Percentiles rank a stretch among this genome's conserved stretches.
Conservation (phyloP, 768 basidiomycete species). For the Mycena leptocephala region DNA sequence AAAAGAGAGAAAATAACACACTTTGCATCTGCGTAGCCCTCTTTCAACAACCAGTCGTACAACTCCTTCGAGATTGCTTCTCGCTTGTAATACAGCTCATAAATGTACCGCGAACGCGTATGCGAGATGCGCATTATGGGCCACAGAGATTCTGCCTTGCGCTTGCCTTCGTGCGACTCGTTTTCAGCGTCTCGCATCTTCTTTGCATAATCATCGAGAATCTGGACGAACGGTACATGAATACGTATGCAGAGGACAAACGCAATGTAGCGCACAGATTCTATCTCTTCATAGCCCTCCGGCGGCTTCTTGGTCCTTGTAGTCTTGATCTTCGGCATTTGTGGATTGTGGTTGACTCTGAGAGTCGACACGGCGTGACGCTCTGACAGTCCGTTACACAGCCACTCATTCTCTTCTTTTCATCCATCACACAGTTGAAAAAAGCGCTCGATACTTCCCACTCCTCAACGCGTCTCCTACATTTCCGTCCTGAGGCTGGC, state of each 20-base stretch:
- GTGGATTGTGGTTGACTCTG: conserved; percentile 38
- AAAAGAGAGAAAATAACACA: conserved; percentile 57
- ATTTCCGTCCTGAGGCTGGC: no score
- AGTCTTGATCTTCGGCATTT: conserved; percentile 95
- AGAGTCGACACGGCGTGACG: background rate
- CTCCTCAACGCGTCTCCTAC: no score
- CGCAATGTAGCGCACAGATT: conserved; percentile 65
- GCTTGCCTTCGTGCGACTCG: conserved; percentile 98
- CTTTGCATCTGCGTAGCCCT: conserved; percentile 98
- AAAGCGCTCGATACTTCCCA: no score
- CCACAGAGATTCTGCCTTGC: conserved; percentile 94
- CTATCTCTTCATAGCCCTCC: conserved; percentile 97
- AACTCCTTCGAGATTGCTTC: conserved; percentile 94
- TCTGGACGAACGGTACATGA: conserved; percentile 59
- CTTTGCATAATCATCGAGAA: conserved; percentile 98
- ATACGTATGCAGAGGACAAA: background rate
- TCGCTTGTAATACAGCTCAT: conserved; percentile 98
- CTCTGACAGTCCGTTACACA: background rate
- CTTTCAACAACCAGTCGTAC: conserved; percentile 98
- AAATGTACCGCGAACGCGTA: conserved; percentile 96
- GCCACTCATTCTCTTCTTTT: background rate
- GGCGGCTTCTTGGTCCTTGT: conserved; percentile 95
- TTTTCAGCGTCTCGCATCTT: conserved; percentile 99
- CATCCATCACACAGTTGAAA: no score
- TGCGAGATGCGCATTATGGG: conserved; percentile 99